Evolutionary conservation across 2,329 filamentous ascomycete species (phyloP).

Genomic region (Fusarium sp.): DNA sequence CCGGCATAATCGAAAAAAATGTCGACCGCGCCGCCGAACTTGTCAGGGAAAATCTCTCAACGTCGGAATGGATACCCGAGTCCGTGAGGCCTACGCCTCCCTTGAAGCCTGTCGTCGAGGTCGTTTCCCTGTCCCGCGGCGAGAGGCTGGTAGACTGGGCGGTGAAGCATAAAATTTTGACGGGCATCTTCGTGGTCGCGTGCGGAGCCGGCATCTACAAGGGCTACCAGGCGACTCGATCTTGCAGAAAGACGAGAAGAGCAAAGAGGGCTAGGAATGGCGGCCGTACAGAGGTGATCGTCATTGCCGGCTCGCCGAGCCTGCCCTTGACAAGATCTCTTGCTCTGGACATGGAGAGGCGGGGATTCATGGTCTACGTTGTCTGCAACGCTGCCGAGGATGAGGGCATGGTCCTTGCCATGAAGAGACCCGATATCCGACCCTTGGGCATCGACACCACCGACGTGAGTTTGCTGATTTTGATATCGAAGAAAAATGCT

Average conservation of each 20-base stretch:
- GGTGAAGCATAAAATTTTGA: slow-evolving; percentile 76
- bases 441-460: slow-evolving; percentile 86
- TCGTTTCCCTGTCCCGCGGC: slow-evolving; percentile 51
- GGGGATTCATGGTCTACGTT: slow-evolving; percentile 93
- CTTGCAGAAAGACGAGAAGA: slow-evolving; percentile 75
- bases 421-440: slow-evolving; percentile 84
- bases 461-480: slow-evolving; percentile 66
- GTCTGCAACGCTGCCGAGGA: slow-evolving; percentile 89
- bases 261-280: slow-evolving; percentile 86
- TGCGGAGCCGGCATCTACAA: slow-evolving; percentile 73
- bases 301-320: slow-evolving; percentile 88
- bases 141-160: slow-evolving; percentile 79
- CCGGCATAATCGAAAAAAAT: slow-evolving; percentile 83
- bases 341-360: slow-evolving; percentile 86
- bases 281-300: slow-evolving; percentile 85
- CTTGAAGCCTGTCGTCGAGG: slow-evolving; percentile 48
- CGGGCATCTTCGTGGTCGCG: slow-evolving; percentile 77
- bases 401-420: slow-evolving; percentile 79
- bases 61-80: slow-evolving; percentile 79
- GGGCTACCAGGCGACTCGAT: slow-evolving; percentile 63
- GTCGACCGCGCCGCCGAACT: slow-evolving; percentile 80
- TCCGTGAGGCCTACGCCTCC: slow-evolving; percentile 71
- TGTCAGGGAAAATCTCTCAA: slow-evolving; percentile 76
- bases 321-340: slow-evolving; percentile 87
- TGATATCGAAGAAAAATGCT: slow-evolving; percentile 1